phyloP scores from a whole-genome alignment of 1,139 yeast genomes.

The Scheffersomyces parashehatae region DNA sequence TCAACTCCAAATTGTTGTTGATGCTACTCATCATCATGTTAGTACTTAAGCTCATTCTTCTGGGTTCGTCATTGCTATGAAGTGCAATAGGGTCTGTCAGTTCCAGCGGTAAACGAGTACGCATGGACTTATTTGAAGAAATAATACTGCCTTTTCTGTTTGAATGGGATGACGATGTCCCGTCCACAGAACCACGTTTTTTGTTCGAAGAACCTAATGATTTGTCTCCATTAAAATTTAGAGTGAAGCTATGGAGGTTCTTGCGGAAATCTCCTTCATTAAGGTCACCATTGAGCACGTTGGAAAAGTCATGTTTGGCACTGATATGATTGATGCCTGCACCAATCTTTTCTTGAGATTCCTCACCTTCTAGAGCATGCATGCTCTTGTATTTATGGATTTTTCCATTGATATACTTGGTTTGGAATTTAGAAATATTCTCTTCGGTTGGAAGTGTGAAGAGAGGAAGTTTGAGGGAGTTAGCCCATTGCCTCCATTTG shows the following conservation, averaged over 20 bases:
- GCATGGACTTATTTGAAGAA: conserved; percentile 13
- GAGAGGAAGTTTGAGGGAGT: conserved; percentile 41
- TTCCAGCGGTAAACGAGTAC: conserved; percentile 5
- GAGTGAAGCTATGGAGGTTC: conserved; percentile 33
- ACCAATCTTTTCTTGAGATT: conserved; percentile 2
- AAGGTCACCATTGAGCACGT: conserved; percentile 31
- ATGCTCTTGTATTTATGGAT: conserved; percentile 2
- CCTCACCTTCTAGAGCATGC: neutral
- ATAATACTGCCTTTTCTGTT: conserved; percentile 11
- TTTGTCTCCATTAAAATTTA: conserved; percentile 16
- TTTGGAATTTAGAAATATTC: conserved; percentile 29
- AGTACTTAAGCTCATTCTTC: neutral
- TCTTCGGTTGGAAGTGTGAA: conserved; percentile 44
- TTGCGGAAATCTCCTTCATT: conserved; percentile 31
- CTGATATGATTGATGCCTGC: conserved; percentile 12
- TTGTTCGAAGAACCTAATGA: conserved; percentile 5
- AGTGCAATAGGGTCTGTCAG: neutral
- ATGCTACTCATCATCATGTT: neutral
- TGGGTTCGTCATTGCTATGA: neutral
- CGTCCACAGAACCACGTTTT: conserved; percentile 4
- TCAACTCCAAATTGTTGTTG: neutral
- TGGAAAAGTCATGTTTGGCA: conserved; percentile 38
- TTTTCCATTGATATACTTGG: conserved; percentile 20
- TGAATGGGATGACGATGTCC: conserved; percentile 3
- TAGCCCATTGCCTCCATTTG: conserved; percentile 38